Conservation (phyloP, 768 basidiomycete genomes). For the Jaapia argillacea region DNA sequence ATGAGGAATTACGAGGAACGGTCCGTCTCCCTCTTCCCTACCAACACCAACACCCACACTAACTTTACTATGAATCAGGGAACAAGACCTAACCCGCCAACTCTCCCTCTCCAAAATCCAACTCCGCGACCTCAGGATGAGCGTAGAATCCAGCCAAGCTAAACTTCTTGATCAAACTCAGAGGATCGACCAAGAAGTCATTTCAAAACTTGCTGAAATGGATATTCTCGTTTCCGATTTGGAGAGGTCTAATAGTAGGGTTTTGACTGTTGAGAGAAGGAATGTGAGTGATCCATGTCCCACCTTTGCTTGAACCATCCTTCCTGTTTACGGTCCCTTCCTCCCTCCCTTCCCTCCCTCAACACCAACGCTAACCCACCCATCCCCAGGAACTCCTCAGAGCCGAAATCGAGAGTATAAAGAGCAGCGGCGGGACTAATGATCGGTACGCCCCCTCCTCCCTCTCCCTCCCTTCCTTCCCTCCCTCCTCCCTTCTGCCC, state of each 20-base stretch:
- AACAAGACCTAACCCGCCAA: conserved; percentile 90
- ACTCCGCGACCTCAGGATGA: conserved; percentile 80
- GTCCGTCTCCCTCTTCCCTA: conserved; percentile 29
- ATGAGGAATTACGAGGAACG: conserved; percentile 94
- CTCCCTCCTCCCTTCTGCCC: too few species aligned
- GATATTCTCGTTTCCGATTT: conserved; percentile 94
- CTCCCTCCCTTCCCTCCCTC: neutral
- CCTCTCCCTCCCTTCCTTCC: neutral
- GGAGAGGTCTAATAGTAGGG: conserved; percentile 89
- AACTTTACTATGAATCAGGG: conserved; percentile 35
- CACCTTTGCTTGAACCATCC: neutral
- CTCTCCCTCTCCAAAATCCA: conserved; percentile 82
- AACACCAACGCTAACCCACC: neutral
- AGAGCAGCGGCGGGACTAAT: conserved; percentile 64
- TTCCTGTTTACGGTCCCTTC: too few species aligned
- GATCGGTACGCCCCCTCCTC: conserved; percentile 43
- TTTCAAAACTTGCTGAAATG: conserved; percentile 83
- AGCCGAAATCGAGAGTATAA: conserved; percentile 87
- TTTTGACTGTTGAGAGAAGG: conserved; percentile 85
- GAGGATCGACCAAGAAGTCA: conserved; percentile 83
- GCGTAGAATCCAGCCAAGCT: conserved; percentile 89
- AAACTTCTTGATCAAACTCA: conserved; percentile 86
- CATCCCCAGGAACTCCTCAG: conserved; percentile 74
- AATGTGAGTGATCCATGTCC: conserved; percentile 46
- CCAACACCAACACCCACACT: neutral